A percentile compares a stretch with the other conserved stretches of the same genome.
Conservation (phyloP, 1,284 basidiomycete genomes). For the Volvariella surrecta region DNA sequence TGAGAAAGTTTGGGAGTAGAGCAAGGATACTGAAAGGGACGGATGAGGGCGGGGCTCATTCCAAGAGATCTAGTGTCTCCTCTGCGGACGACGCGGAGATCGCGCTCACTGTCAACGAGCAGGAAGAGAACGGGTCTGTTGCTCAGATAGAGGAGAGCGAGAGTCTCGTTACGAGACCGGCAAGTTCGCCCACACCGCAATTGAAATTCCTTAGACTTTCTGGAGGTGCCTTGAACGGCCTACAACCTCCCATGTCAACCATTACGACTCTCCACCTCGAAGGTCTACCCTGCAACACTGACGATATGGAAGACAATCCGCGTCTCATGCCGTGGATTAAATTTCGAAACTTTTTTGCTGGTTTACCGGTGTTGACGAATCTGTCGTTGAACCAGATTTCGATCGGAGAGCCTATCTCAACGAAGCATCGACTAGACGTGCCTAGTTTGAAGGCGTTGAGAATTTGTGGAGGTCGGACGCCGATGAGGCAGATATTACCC, state of each 20-base stretch:
- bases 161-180: too few species aligned
- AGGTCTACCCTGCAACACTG: conserved; percentile 24
- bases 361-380: conserved; percentile 24
- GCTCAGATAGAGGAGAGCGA: too few species aligned
- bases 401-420: conserved; percentile 21
- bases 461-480: conserved; percentile 22
- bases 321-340: conserved; percentile 19
- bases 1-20: too few species aligned
- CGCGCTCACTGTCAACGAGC: too few species aligned
- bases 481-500: conserved; percentile 21
- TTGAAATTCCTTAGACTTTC: conserved; percentile 30
- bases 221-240: conserved; percentile 27
- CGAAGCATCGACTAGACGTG: conserved; percentile 16
- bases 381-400: conserved; percentile 31
- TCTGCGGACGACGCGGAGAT: too few species aligned
- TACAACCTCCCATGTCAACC: conserved; percentile 25
- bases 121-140: too few species aligned
- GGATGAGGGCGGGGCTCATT: too few species aligned
- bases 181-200: conserved; percentile 13
- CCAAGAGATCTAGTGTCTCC: too few species aligned
- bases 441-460: conserved; percentile 24
- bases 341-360: conserved; percentile 22
- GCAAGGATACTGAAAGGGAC: too few species aligned
- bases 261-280: conserved; percentile 32
- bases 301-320: too few species aligned